Base-by-base conservation (phyloP, 805 yeast genomes). In the Nakazawaea laoshanensis region DNA sequence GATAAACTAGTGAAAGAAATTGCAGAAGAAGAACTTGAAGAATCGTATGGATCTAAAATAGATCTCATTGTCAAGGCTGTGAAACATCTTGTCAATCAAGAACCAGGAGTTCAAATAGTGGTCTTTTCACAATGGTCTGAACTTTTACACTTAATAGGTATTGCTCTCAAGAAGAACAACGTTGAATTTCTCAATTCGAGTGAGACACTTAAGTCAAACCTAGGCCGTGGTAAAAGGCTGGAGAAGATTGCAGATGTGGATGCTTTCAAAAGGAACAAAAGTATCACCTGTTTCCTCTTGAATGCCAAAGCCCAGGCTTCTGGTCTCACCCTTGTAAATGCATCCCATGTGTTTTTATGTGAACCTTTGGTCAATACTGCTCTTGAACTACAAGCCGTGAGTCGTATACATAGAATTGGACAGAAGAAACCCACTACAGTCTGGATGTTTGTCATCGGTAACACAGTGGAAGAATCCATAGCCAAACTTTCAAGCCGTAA, bases 351-450 rank as follows among this genome's bases (percentile, higher is more conserved):
- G 0, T 80, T 88, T 40, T 53, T 92, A 4, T 83, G 96, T 52
- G 98, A 92, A 56, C 97, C 98, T 1, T 63, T 92, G 37, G 79
- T 92, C 11, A 87, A 87, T 47, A 74, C 88, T 1, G 80, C 95
- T 2, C 63, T 87, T 30, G 97, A 92, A 45, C 51, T 85, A 11
- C 98, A 89, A 51, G 96, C 97, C 0, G 81, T 88, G 34, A 84
- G 94, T 31, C 69, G 98, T 41, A 76, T 92, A 27, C 95, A 89
- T 50, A 62, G 98, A 41, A 88, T 89, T 49, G 98, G 98, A 0
- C 98, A 92, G 53, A 68, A 65, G 3, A 61, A 67, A 27, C 75
- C 72, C 11, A 92, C 98, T 0, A 80, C 77, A 1, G 94, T 89
- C 2, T 92, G 97, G 96, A 79, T 82, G 72, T 87, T 89, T 59